phyloP scores from a whole-genome alignment of 257 asterid genomes.

The Nyctanthes arbortristis region DNA sequence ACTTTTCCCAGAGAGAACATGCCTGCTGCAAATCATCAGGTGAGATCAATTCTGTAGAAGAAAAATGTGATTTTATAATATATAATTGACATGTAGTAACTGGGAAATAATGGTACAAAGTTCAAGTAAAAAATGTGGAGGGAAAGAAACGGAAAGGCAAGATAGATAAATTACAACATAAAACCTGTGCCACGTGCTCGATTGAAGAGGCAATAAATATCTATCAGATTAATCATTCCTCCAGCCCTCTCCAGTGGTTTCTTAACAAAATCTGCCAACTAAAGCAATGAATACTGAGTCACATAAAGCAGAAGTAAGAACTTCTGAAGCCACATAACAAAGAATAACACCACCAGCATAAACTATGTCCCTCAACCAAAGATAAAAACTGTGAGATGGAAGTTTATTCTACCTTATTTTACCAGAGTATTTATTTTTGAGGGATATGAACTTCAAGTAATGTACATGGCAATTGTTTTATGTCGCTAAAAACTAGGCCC shows the following conservation, averaged over 20 bases:
- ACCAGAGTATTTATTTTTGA: background rate
- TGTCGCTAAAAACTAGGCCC: background rate
- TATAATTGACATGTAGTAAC: background rate
- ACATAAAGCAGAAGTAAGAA: slow-evolving; percentile 21
- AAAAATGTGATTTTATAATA: slow-evolving; percentile 17
- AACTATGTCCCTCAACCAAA: background rate
- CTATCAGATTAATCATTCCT: slow-evolving; percentile 89
- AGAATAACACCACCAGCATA: background rate
- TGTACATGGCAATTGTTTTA: background rate
- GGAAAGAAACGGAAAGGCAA: slow-evolving; percentile 9
- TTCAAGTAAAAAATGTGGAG: slow-evolving; percentile 6
- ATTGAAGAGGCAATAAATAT: slow-evolving; percentile 91
- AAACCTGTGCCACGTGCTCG: slow-evolving; percentile 99
- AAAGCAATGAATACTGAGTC: slow-evolving; percentile 28
- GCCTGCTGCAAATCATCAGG: slow-evolving; percentile 98
- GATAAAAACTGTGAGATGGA: background rate
- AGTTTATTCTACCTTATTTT: slow-evolving; percentile 11
- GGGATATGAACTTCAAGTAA: background rate
- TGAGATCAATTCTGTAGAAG: slow-evolving; percentile 77
- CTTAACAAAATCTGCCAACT: slow-evolving; percentile 96
- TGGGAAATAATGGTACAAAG: background rate
- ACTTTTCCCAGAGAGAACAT: slow-evolving; percentile 93
- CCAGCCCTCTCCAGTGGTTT: slow-evolving; percentile 89
- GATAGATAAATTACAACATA: slow-evolving; percentile 11
- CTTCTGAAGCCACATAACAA: background rate